Conservation (phyloP, 2,329 filamentous ascomycete genomes). For the Teratosphaeria pseudoeucalypti region DNA sequence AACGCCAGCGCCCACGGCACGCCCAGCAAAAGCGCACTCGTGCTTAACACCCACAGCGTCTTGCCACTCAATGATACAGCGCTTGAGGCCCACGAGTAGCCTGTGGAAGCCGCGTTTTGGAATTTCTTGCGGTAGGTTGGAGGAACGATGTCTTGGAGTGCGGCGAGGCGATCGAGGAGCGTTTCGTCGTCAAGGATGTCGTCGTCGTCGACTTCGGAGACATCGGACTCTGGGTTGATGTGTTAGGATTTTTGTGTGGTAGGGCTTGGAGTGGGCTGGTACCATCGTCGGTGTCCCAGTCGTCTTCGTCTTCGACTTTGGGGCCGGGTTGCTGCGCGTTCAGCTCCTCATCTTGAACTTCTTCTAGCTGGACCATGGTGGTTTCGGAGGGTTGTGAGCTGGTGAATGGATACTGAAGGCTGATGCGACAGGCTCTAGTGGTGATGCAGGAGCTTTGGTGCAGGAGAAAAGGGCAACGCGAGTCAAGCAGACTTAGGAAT, state of each 20-base stretch:
- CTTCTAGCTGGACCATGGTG: slow-evolving; percentile 90
- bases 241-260: background rate
- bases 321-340: slow-evolving; percentile 58
- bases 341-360: slow-evolving; percentile 96
- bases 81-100: slow-evolving; percentile 48
- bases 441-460: background rate
- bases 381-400: background rate
- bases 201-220: slow-evolving; percentile 58
- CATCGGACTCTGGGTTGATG: slow-evolving; percentile 57
- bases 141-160: slow-evolving; percentile 36
- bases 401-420: background rate
- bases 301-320: slow-evolving; percentile 53
- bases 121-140: slow-evolving; percentile 35
- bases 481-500: too few species aligned
- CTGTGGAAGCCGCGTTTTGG: slow-evolving; percentile 35
- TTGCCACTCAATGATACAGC: slow-evolving; percentile 67
- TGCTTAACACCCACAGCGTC: slow-evolving; percentile 82
- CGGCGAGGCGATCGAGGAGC: slow-evolving; percentile 32
- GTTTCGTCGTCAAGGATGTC: slow-evolving; percentile 40
- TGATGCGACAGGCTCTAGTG: background rate
- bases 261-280: slow-evolving; percentile 24
- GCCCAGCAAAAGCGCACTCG: slow-evolving; percentile 76
- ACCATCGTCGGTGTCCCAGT: slow-evolving; percentile 92
- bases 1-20: slow-evolving; percentile 90
- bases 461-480: background rate